These are phyloP conservation scores for Macrolepiota albuminosa DNA, from an alignment of 768 basidiomycete genomes.

Conservation along the genomic window DNA sequence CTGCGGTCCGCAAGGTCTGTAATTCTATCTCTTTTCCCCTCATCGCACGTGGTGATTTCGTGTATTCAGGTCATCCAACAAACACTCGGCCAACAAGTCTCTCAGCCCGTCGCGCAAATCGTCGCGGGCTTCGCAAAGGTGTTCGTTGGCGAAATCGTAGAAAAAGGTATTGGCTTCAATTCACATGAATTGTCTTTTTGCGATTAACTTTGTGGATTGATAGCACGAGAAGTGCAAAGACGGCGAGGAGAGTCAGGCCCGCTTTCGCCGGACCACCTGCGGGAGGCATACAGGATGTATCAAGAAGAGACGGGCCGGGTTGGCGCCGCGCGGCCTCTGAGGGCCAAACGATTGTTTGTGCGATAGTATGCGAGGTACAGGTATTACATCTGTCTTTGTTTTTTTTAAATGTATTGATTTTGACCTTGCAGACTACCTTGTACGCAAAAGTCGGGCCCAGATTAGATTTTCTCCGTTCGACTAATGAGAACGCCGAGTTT, in stretches of 20 bases:
- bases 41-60: neutral
- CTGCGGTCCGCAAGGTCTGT: conserved; percentile 70
- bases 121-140: conserved; percentile 90
- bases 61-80: conserved; percentile 77
- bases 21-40: conserved; percentile 6
- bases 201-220: no score
- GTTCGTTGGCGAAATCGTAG: conserved; percentile 89
- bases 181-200: no score
- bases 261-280: conserved; percentile 81
- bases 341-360: conserved; percentile 71
- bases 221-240: conserved; percentile 74
- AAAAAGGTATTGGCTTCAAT: conserved; percentile 55
- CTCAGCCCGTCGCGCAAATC: conserved; percentile 82
- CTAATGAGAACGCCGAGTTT: no score
- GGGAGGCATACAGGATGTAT: conserved; percentile 84
- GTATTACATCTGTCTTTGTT: no score
- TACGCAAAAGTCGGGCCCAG: no score
- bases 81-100: conserved; percentile 74
- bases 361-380: conserved; percentile 28
- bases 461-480: no score
- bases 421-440: no score
- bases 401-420: no score
- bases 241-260: conserved; percentile 73
- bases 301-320: conserved; percentile 78
- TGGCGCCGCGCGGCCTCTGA: conserved; percentile 68